Conservation (phyloP, 1,139 yeast genomes). For the Arxiozyma slooffiae region DNA sequence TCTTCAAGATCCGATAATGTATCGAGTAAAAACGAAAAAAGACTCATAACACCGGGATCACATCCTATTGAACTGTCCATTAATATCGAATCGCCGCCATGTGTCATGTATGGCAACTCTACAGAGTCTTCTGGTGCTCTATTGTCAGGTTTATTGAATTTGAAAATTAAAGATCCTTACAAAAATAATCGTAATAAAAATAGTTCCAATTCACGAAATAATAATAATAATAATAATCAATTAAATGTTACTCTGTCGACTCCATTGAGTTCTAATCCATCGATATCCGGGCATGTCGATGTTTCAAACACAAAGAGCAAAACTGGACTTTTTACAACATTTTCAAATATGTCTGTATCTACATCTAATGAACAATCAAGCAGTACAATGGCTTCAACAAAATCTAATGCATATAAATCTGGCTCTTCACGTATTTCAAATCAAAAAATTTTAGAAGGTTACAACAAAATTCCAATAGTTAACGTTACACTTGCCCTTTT, state of each 20-base stretch:
- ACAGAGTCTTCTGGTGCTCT: slow-evolving; percentile 77
- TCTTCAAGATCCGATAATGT: slow-evolving; percentile 1
- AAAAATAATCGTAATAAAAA: background rate
- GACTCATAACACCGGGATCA: slow-evolving; percentile 5
- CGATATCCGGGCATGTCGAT: background rate
- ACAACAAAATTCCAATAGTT: slow-evolving; percentile 35
- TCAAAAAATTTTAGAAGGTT: slow-evolving; percentile 16
- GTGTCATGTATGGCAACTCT: slow-evolving; percentile 71
- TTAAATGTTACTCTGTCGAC: background rate
- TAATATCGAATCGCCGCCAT: slow-evolving; percentile 81
- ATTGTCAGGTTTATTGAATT: slow-evolving; percentile 58
- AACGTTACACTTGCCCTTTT: slow-evolving; percentile 55
- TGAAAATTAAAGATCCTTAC: slow-evolving; percentile 20
- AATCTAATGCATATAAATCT: background rate
- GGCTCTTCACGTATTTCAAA: slow-evolving; percentile 6
- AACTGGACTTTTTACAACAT: slow-evolving; percentile 9
- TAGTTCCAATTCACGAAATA: background rate
- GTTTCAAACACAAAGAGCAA: slow-evolving; percentile 8
- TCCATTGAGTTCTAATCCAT: background rate
- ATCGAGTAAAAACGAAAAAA: background rate
- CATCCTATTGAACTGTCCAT: slow-evolving; percentile 45
- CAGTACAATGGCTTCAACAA: background rate
- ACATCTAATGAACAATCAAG: background rate
- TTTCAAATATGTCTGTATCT: slow-evolving; percentile 14
- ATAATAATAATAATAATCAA: background rate